Evolutionary conservation across 2,329 filamentous ascomycete genomes (phyloP).

Genomic region (Penicillium italicum): DNA sequence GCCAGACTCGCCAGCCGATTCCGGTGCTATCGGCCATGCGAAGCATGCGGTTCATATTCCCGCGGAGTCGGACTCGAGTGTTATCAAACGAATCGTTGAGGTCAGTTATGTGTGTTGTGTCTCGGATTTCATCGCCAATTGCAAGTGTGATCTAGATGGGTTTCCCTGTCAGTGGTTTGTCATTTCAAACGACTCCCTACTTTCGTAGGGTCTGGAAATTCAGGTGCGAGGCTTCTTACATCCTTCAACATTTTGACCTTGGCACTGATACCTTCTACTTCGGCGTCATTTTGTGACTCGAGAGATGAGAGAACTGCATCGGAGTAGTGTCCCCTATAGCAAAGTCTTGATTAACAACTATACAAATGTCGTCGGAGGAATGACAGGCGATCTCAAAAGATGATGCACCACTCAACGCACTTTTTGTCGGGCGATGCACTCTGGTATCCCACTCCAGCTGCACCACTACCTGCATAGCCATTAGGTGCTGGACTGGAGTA

Average conservation of each 20-base stretch:
- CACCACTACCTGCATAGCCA: constrained; percentile 25
- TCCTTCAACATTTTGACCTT: constrained; percentile 89
- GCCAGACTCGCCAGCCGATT: constrained; percentile 94
- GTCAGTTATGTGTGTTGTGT: constrained; percentile 80
- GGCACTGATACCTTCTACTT: constrained; percentile 83
- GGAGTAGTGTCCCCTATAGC: constrained; percentile 76
- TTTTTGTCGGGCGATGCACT: constrained; percentile 68
- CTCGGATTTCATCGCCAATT: constrained; percentile 92
- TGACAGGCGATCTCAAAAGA: not conserved
- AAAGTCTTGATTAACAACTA: constrained; percentile 4
- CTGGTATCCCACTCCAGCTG: constrained; percentile 43
- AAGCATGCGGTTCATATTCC: constrained; percentile 97
- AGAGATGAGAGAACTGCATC: constrained; percentile 87
- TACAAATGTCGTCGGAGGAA: not conserved
- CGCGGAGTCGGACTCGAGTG: constrained; percentile 72
- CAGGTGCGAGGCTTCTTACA: constrained; percentile 53
- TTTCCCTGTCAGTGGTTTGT: constrained; percentile 6
- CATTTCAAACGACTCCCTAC: not conserved
- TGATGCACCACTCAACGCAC: constrained; percentile 41
- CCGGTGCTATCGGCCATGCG: constrained; percentile 91
- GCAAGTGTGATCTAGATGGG: constrained; percentile 71
- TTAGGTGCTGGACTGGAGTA: constrained; percentile 28
- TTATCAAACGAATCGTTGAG: constrained; percentile 95
- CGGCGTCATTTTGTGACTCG: constrained; percentile 89
- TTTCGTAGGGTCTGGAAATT: not conserved